phyloP scores from a whole-genome alignment of 306 rosid species.

The Ziziphus jujuba region DNA sequence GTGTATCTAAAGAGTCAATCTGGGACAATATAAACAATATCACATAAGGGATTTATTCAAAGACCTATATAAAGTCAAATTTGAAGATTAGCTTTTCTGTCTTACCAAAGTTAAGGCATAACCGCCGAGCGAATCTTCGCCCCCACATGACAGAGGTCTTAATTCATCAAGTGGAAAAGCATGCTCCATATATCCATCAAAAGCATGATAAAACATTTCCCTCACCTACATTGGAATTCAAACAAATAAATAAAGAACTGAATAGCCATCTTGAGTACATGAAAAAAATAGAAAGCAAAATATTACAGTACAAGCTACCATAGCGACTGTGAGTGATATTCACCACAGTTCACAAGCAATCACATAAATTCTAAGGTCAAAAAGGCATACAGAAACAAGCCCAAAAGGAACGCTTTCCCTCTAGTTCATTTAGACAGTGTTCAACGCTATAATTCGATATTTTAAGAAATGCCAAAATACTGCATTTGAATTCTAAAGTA shows the following conservation, averaged over 20 bases:
- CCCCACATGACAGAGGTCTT: slow-evolving; percentile 75
- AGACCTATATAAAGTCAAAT: neutral
- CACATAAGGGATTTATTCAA: slow-evolving; percentile 2
- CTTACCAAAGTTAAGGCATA: slow-evolving; percentile 90
- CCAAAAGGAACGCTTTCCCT: neutral
- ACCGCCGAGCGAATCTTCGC: slow-evolving; percentile 88
- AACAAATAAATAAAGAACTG: neutral
- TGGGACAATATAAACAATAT: slow-evolving; percentile 23
- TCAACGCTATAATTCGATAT: neutral
- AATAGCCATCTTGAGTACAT: neutral
- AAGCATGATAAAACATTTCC: slow-evolving; percentile 96
- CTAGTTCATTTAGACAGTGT: neutral
- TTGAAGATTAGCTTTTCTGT: neutral
- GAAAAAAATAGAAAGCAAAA: neutral
- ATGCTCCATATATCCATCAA: slow-evolving; percentile 85
- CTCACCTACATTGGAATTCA: slow-evolving; percentile 45
- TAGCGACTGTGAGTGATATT: neutral
- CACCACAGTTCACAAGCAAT: neutral
- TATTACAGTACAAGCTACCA: slow-evolving; percentile 1
- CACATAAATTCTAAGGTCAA: neutral
- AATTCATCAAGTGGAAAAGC: slow-evolving; percentile 95
- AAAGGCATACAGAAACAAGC: neutral
- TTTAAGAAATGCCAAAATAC: neutral
- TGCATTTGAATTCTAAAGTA: neutral
- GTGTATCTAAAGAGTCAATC: slow-evolving; percentile 89